Conservation (phyloP, 495 filamentous ascomycete genomes). For the Amphirosellinia nigrospora region DNA sequence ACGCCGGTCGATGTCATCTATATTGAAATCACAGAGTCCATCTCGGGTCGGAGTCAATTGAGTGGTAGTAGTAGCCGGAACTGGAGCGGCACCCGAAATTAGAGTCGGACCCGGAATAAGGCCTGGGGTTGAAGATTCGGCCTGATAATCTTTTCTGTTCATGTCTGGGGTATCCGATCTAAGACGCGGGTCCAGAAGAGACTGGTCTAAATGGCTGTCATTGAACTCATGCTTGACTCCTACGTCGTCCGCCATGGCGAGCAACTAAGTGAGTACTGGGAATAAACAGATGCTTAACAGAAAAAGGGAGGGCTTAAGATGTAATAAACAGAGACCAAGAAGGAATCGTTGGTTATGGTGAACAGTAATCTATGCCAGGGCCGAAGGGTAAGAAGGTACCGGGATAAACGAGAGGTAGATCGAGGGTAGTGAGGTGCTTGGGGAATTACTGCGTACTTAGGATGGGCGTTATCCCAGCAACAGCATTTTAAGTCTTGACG, state of each 20-base stretch:
- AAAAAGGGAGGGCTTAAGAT: background rate
- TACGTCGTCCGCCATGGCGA: background rate
- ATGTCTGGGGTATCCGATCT: background rate
- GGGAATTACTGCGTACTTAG: background rate
- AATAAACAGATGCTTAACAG: background rate
- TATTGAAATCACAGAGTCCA: background rate
- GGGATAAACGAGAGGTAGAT: background rate
- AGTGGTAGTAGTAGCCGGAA: background rate
- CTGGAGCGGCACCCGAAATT: background rate
- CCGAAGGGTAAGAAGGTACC: background rate
- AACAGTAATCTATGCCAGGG: background rate
- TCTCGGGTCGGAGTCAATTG: background rate
- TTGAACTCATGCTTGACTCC: background rate
- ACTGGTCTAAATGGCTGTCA: background rate
- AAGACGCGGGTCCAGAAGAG: slow-evolving; percentile 16
- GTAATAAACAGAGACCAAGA: background rate
- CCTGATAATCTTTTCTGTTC: background rate
- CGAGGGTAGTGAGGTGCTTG: background rate
- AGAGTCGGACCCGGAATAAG: background rate
- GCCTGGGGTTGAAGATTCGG: background rate
- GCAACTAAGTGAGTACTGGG: background rate
- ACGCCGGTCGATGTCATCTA: background rate
- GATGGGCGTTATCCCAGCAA: slow-evolving; percentile 6
- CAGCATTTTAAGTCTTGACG: background rate
- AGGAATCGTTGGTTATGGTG: background rate